Percentiles rank a stretch among this genome's conserved stretches.
phyloP scores from a whole-genome alignment of 2,329 filamentous ascomycete genomes.

The Coniosporium tulheliwenetii region DNA sequence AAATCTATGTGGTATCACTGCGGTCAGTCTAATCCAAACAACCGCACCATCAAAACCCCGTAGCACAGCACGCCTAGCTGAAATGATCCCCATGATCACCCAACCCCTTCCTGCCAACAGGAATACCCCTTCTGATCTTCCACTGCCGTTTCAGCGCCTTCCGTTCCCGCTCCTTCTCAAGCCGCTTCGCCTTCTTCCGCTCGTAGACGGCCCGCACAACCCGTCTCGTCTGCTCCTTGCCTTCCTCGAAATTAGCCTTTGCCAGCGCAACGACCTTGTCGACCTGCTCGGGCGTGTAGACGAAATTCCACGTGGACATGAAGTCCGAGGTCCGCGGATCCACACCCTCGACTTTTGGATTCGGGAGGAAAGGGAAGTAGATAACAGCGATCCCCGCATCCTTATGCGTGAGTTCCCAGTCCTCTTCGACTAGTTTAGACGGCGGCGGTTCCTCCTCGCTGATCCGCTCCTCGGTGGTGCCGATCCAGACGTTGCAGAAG shows the following conservation, averaged over 20 bases:
- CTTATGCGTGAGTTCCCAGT: constrained; percentile 49
- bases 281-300: constrained; percentile 83
- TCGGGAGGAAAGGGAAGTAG: constrained; percentile 80
- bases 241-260: constrained; percentile 73
- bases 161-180: constrained; percentile 32
- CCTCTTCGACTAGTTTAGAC: constrained; percentile 43
- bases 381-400: constrained; percentile 69
- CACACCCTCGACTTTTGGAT: constrained; percentile 64
- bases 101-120: constrained; percentile 40
- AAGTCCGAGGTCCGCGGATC: constrained; percentile 73
- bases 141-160: constrained; percentile 18
- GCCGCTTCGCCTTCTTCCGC: constrained; percentile 59
- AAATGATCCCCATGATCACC: constrained; percentile 47
- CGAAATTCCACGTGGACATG: constrained; percentile 94
- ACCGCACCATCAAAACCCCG: too few relatives aligned
- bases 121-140: constrained; percentile 31
- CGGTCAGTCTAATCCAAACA: too few relatives aligned
- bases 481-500: constrained; percentile 93
- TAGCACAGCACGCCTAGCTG: constrained; percentile 25
- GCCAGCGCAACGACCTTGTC: constrained; percentile 73
- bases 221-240: constrained; percentile 58
- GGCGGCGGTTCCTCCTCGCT: constrained; percentile 36
- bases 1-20: too few relatives aligned
- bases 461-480: constrained; percentile 59
- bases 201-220: constrained; percentile 85